phyloP scores from a whole-genome alignment of 495 filamentous ascomycete species.

The Talaromyces ruber region DNA sequence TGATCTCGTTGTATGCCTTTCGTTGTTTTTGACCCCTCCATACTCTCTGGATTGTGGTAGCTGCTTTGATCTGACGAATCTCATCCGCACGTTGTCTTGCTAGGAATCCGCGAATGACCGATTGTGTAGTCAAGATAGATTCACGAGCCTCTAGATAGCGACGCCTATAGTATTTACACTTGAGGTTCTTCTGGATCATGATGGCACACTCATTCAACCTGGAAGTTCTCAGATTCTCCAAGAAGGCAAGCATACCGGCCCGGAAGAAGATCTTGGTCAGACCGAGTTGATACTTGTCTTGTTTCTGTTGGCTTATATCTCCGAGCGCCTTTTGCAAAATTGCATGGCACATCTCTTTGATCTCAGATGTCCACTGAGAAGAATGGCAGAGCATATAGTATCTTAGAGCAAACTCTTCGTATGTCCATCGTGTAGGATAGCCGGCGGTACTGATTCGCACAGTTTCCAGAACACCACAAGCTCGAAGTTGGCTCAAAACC shows the following conservation, averaged over 20 bases:
- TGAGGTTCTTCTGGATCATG: conserved; percentile 98
- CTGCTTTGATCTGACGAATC: conserved; percentile 73
- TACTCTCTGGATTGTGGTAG: conserved; percentile 87
- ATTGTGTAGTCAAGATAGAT: conserved; percentile 73
- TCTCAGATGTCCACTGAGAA: conserved; percentile 83
- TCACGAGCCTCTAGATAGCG: conserved; percentile 81
- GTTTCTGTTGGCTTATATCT: conserved; percentile 63
- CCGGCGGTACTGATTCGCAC: conserved; percentile 97
- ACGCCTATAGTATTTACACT: conserved; percentile 87
- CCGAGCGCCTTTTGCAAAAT: conserved; percentile 91
- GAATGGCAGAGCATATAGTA: conserved; percentile 99
- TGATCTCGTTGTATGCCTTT: conserved; percentile 64
- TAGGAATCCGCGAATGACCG: conserved; percentile 61
- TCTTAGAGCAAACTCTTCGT: conserved; percentile 93
- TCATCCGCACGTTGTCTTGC: conserved; percentile 73
- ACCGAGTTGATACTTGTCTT: conserved; percentile 93
- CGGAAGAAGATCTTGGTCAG: conserved; percentile 99
- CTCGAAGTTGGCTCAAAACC: conserved; percentile 94
- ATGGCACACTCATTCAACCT: conserved; percentile 90
- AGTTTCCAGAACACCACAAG: conserved; percentile 97
- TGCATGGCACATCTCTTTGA: conserved; percentile 83
- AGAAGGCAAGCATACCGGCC: conserved; percentile 94
- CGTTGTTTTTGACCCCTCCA: conserved; percentile 88
- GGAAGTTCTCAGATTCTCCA: conserved; percentile 87
- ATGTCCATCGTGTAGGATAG: conserved; percentile 97